Base-by-base conservation (phyloP, 805 yeast genomes). In the Hermanozyma aechmeae region DNA sequence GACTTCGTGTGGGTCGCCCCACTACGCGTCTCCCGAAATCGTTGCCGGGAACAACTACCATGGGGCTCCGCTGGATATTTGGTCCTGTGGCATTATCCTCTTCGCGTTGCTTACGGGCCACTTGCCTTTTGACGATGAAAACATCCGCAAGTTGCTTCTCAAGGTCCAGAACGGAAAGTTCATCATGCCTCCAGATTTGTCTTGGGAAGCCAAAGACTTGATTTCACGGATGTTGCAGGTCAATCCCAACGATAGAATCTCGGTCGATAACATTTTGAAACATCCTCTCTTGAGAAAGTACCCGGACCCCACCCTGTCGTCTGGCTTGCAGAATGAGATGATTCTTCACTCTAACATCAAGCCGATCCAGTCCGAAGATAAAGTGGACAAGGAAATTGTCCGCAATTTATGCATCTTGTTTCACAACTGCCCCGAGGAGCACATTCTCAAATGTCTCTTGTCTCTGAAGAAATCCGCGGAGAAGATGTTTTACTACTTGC, bases 1-100 rank as follows among this genome's bases (percentile, higher is more conserved):
- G 53, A 92, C 98, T 4, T 79, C 93, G 13, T 92, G 98, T 57
- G 98, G 98, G 1, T 86, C 96, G 12, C 98, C 98, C 6, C 98
- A 92, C 54, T 92, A 92, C 55, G 98, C 97, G 2, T 84, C 96
- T 7, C 98, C 98, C 0, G 98, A 92, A 53, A 89, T 92, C 42
- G 96, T 92, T 8, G 82, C 95, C 9, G 98, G 98, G 21, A 74
- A 80, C 37, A 85, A 77, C 35, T 92, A 92, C 53, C 97, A 92
- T 50, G 98, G 98, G 10, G 86, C 94, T 17, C 96, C 95, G 24
- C 78, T 93, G 18, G 98, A 92, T 56, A 87, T 92, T 31, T 92
- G 98, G 98, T 87, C 95, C 5, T 87, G 96, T 59, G 97, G 98
- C 45, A 84, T 92, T 37, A 92, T 92, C 30, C 62, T 92, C 32